These are phyloP conservation scores for Arxiozyma telluris DNA, from an alignment of 1,139 yeast species.

Conservation along the genomic window DNA sequence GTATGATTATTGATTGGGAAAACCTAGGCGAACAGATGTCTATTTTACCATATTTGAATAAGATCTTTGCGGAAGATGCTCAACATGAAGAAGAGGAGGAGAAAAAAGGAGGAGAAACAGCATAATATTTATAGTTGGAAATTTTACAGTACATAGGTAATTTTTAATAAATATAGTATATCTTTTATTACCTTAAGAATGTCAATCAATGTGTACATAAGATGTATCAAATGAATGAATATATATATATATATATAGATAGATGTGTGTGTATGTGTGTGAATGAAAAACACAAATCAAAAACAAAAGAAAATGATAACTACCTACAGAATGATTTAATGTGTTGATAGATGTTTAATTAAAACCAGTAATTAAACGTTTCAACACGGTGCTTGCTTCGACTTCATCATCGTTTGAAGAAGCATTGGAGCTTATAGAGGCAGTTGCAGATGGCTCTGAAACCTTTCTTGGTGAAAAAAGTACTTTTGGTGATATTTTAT, in stretches of 20 bases:
- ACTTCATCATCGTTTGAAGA: conserved; percentile 10
- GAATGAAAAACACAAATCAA: too few relatives aligned
- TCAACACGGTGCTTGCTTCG: conserved; percentile 26
- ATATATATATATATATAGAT: neutral
- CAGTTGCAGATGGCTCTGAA: neutral
- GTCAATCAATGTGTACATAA: neutral
- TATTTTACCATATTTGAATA: conserved; percentile 23
- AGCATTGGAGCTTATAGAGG: neutral
- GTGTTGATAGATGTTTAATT: neutral
- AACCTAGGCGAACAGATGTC: conserved; percentile 35
- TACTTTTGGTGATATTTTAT: conserved; percentile 11
- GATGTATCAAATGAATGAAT: neutral
- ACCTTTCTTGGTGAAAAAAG: conserved; percentile 7
- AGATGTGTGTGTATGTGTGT: too few relatives aligned
- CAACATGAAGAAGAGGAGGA: conserved; percentile 16
- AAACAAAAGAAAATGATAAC: too few relatives aligned
- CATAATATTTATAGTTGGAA: neutral
- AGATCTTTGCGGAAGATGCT: conserved; percentile 27
- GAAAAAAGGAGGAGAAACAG: conserved; percentile 8
- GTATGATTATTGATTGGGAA: conserved; percentile 42
- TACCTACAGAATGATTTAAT: too few relatives aligned
- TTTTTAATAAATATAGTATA: too few relatives aligned
- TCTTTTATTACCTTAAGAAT: neutral
- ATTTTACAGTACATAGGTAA: neutral
- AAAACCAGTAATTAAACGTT: conserved; percentile 30